Conservation (phyloP, 106 monocot genomes). For the Dendrobium nobile region DNA sequence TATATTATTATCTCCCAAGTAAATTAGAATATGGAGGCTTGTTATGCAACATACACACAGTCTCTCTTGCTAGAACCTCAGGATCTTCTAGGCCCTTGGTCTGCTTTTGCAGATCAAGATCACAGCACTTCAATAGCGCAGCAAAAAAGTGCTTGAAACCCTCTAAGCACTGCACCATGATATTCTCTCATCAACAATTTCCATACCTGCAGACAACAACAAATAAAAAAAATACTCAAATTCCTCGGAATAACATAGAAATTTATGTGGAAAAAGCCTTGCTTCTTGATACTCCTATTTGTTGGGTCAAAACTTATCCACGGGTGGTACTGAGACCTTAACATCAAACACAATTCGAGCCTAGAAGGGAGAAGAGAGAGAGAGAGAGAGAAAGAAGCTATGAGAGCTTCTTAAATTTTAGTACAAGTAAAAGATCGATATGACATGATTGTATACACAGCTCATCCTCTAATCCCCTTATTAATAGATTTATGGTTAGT, state of each 20-base stretch:
- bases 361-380: no score
- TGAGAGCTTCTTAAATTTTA: no score
- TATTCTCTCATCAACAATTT: slow-evolving; percentile 20
- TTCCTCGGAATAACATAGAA: background rate
- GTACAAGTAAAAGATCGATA: no score
- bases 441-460: no score
- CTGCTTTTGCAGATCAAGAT: slow-evolving; percentile 40
- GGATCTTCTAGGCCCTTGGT: slow-evolving; percentile 57
- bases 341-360: no score
- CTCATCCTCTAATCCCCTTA: no score
- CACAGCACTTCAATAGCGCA: slow-evolving; percentile 44
- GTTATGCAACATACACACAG: slow-evolving; percentile 46
- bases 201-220: slow-evolving; percentile 6
- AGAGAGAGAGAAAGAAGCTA: no score
- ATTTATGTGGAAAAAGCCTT: background rate
- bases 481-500: no score
- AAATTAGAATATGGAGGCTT: background rate
- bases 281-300: background rate
- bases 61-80: slow-evolving; percentile 48
- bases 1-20: background rate
- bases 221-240: background rate
- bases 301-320: no score
- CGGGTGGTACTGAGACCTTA: no score
- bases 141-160: slow-evolving; percentile 38
- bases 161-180: slow-evolving; percentile 66